phyloP scores from a whole-genome alignment of 2,329 filamentous ascomycete genomes.

The Claviceps sp. region DNA sequence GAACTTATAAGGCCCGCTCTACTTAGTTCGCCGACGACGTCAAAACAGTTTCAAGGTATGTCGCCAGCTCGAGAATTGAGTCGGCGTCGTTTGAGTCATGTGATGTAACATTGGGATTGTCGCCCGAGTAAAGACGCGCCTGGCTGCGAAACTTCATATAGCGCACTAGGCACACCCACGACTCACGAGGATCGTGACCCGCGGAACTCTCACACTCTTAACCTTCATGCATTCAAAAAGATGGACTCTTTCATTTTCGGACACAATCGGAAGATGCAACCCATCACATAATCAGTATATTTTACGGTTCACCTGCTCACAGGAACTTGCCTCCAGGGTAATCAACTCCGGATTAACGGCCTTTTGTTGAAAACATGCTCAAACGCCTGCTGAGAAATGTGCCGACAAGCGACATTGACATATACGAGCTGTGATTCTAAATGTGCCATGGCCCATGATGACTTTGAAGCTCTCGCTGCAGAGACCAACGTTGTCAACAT shows the following conservation, averaged over 20 bases:
- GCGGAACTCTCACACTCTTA: slow-evolving; percentile 37
- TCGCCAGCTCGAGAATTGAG: neutral
- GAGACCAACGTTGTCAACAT: slow-evolving; percentile 55
- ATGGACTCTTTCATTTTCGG: slow-evolving; percentile 46
- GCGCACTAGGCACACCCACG: slow-evolving; percentile 40
- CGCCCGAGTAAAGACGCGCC: too few species aligned
- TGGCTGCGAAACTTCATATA: slow-evolving; percentile 25
- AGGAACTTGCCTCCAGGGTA: slow-evolving; percentile 68
- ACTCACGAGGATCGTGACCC: slow-evolving; percentile 37
- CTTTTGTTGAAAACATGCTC: slow-evolving; percentile 54
- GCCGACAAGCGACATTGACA: slow-evolving; percentile 71
- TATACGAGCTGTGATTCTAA: slow-evolving; percentile 53
- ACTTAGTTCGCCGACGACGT: too few species aligned
- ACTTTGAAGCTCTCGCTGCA: slow-evolving; percentile 64
- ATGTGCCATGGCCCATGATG: slow-evolving; percentile 55
- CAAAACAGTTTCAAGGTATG: too few species aligned
- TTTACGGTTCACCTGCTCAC: slow-evolving; percentile 41
- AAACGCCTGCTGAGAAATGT: slow-evolving; percentile 62
- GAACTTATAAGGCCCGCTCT: too few species aligned
- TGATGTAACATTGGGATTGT: slow-evolving; percentile 17
- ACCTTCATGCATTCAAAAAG: slow-evolving; percentile 56
- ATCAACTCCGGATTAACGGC: slow-evolving; percentile 53
- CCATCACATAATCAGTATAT: slow-evolving; percentile 41
- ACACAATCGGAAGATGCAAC: slow-evolving; percentile 49
- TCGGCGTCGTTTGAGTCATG: slow-evolving; percentile 26